Evolutionary conservation across 1,284 basidiomycete genomes (phyloP).

Genomic region (Trametes sp.): DNA sequence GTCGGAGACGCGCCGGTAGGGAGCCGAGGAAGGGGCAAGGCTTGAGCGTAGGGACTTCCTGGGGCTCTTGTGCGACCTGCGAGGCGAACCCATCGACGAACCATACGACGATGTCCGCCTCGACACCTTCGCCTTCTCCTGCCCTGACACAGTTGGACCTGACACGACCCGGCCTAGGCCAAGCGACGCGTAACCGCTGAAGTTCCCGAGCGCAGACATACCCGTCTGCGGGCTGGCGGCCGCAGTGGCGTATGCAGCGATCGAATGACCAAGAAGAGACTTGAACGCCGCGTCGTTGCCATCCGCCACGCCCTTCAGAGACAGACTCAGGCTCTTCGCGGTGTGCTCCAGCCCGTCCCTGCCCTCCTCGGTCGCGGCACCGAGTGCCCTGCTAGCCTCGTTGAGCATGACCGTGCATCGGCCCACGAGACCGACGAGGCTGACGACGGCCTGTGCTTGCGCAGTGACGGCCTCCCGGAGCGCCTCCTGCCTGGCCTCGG

Average conservation of each 20-base stretch:
- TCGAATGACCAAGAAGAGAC: conserved; percentile 69
- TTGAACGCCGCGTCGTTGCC: conserved; percentile 74
- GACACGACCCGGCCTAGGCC: conserved; percentile 47
- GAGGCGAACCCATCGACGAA: conserved; percentile 43
- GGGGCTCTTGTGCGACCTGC: conserved; percentile 60
- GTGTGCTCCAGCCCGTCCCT: conserved; percentile 49
- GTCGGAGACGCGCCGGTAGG: conserved; percentile 67
- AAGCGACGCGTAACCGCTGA: conserved; percentile 51
- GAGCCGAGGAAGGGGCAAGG: conserved; percentile 53
- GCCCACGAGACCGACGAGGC: conserved; percentile 80
- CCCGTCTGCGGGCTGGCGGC: conserved; percentile 26
- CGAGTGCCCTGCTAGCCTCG: conserved; percentile 67
- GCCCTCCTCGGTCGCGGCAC: conserved; percentile 52
- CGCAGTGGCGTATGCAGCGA: conserved; percentile 55
- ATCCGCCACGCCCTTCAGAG: conserved; percentile 63
- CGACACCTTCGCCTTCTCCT: conserved; percentile 43
- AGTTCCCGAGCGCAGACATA: conserved; percentile 35
- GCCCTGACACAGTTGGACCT: conserved; percentile 53
- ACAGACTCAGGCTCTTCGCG: conserved; percentile 54
- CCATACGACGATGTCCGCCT: conserved; percentile 63
- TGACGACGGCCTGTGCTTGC: conserved; percentile 75
- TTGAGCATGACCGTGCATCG: conserved; percentile 78
- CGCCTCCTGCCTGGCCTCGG: conserved; percentile 74
- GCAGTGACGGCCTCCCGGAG: conserved; percentile 69
- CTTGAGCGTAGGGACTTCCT: conserved; percentile 76